These are phyloP conservation scores for Puccinia coronata DNA, from an alignment of 1,284 basidiomycete species.

Conservation along the genomic window DNA sequence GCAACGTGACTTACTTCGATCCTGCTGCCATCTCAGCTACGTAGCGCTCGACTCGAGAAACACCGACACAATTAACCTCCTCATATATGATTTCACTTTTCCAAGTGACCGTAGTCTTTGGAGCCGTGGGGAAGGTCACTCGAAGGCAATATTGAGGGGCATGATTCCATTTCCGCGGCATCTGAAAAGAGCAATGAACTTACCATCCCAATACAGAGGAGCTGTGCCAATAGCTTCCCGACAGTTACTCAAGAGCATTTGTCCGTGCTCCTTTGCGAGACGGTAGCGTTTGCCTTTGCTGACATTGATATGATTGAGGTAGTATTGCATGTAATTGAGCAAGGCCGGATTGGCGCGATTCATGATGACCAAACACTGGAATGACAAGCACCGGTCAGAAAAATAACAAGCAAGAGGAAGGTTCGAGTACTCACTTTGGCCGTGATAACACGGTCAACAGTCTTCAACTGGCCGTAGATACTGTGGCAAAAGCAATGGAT, in stretches of 20 bases:
- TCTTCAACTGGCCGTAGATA: too few species aligned
- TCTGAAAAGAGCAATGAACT: slow-evolving; percentile 55
- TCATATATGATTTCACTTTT: slow-evolving; percentile 94
- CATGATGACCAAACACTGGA: too few species aligned
- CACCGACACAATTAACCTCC: slow-evolving; percentile 90
- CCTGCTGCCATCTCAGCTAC: slow-evolving; percentile 87
- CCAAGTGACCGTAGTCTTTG: slow-evolving; percentile 85
- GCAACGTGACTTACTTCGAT: slow-evolving; percentile 67
- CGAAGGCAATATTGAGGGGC: slow-evolving; percentile 51
- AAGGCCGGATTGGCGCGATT: too few species aligned
- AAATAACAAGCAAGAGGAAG: background rate
- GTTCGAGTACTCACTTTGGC: too few species aligned
- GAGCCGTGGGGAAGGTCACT: too few species aligned
- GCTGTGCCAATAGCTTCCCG: slow-evolving; percentile 77
- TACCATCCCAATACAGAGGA: slow-evolving; percentile 89
- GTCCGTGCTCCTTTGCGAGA: slow-evolving; percentile 95
- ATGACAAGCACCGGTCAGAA: slow-evolving; percentile 67
- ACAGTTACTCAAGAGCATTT: slow-evolving; percentile 92
- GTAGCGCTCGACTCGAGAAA: slow-evolving; percentile 93
- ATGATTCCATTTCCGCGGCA: slow-evolving; percentile 37
- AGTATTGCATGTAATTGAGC: too few species aligned
- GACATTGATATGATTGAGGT: slow-evolving; percentile 81
- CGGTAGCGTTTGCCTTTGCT: too few species aligned
- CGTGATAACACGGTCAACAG: too few species aligned
- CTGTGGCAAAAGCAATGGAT: too few species aligned